Conservation (phyloP, 257 asterid genomes). For the Hygrophila difformis region DNA sequence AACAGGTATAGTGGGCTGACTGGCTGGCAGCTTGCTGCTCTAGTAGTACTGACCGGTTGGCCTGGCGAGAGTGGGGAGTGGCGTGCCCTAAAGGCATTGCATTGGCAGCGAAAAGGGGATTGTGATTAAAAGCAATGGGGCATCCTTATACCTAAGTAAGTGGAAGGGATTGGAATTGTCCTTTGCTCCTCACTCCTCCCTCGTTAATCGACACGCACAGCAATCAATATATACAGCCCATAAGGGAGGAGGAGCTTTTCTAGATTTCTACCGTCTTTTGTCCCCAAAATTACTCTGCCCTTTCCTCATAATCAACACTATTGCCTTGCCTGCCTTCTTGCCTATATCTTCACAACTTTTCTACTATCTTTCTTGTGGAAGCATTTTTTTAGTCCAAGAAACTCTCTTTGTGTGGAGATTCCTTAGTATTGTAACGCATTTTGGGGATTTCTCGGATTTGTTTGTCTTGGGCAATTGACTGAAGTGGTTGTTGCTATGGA, state of each 20-base stretch:
- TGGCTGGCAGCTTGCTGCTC: no score
- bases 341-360: conserved; percentile 12
- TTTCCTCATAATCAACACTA: no score
- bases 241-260: background rate
- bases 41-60: background rate
- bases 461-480: conserved; percentile 2
- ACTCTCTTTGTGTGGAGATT: conserved; percentile 21
- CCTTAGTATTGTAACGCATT: conserved; percentile 23
- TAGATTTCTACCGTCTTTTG: background rate
- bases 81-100: background rate
- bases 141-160: background rate
- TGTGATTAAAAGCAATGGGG: background rate
- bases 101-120: background rate
- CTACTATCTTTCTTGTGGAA: conserved; percentile 29
- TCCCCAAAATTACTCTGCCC: conserved; percentile 7
- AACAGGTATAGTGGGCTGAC: no score
- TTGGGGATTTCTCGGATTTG: conserved; percentile 14
- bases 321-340: conserved; percentile 18
- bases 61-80: background rate
- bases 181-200: background rate
- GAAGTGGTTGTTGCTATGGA: conserved; percentile 36
- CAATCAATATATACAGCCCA: background rate
- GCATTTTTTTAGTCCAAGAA: conserved; percentile 52
- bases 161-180: background rate
- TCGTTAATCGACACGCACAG: no score